Base-by-base conservation (phyloP, 257 asterid genomes). In the Apocynum venetum region DNA sequence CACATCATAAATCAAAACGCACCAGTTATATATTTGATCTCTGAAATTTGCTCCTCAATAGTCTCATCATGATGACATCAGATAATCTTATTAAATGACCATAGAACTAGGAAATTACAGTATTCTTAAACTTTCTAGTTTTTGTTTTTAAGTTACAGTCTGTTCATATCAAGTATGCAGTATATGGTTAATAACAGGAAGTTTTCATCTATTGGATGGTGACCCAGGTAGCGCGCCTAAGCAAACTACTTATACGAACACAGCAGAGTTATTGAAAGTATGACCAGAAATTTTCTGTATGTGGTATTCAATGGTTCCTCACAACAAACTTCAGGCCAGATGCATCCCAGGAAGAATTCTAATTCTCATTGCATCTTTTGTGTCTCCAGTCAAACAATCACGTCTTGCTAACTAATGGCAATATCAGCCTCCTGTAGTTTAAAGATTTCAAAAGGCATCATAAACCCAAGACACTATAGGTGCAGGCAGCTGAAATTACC, bases 401-500 rank as follows among this genome's bases (percentile, higher is more conserved):
- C 6, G 3, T 10, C 35, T 46, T 25, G 25, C 31, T 20, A 72
- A 31, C 6, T 48, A 77, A 55, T 38, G 41, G 46, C 8, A 25
- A 2, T 2, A 6, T 11, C 67, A 36, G 51, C 67, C 31, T 47
- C 31, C 60, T 60, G 56, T 63, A 69, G 49, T n/a, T 40, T 13
- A 57, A 20, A 77, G 57, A 46, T 44, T 40, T 73, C 64, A n/a
- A 67, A 69, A 78, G 70, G 47, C 47, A 44, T 44, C 40, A 49
- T 11, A 47, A 70, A 48, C 25, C 1, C 63, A 68, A 19, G n/a
- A 25, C 60, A 72, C 63, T 52, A 66, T 9, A 77, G n/a, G n/a
- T 55, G 35, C 5, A 10, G 14, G 52, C 36, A 75, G 14, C 47
- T 7, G 73, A 57, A 65, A 48, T 86, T 91, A 92, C 98, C 92